phyloP scores from a whole-genome alignment of 2,329 filamentous ascomycete species.

The Colletotrichum phormii region DNA sequence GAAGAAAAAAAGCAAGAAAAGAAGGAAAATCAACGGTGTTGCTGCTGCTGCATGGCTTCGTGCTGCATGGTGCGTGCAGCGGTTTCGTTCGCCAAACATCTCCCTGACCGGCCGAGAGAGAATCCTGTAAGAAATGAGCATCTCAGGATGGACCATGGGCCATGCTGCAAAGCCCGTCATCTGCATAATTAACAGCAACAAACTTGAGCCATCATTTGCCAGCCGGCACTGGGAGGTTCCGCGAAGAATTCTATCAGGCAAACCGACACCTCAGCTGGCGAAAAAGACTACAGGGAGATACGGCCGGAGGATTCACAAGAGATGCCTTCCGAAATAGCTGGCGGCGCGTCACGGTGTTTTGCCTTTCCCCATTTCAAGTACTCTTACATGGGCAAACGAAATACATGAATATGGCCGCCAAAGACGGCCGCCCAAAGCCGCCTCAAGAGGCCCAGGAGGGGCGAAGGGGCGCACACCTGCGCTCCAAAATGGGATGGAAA shows the following conservation, averaged over 20 bases:
- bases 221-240: constrained; percentile 16
- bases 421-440: background rate
- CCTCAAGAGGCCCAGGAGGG: background rate
- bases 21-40: background rate
- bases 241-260: constrained; percentile 10
- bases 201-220: background rate
- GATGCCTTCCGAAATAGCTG: background rate
- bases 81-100: constrained; percentile 31
- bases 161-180: background rate
- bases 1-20: background rate
- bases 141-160: background rate
- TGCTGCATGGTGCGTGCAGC: constrained; percentile 9
- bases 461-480: background rate
- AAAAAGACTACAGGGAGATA: background rate
- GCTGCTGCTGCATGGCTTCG: constrained; percentile 2
- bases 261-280: background rate
- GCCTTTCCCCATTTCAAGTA: background rate
- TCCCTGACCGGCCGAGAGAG: background rate
- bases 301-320: background rate
- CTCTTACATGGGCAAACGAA: constrained; percentile 5
- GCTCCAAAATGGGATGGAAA: background rate
- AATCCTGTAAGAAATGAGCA: background rate
- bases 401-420: constrained; percentile 12
- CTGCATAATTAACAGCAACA: background rate
- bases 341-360: background rate